Percentiles rank a stretch among this genome's conserved stretches.
Evolutionary conservation across 768 basidiomycete species (phyloP).

Genomic region (Mycena metata): DNA sequence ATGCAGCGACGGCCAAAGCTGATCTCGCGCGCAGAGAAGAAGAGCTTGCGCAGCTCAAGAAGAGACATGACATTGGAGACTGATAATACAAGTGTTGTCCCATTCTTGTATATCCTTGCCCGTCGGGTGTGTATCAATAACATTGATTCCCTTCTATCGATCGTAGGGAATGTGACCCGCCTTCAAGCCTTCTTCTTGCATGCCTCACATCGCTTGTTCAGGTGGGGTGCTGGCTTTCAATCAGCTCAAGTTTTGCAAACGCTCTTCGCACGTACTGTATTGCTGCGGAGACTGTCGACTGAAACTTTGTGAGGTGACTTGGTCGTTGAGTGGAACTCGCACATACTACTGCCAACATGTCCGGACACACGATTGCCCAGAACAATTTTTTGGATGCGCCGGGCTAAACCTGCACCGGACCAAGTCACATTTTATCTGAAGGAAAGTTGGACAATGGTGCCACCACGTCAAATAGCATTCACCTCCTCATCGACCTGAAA

Average conservation of each 20-base stretch:
- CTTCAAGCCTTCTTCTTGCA: conserved; percentile 48
- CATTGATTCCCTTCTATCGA: conserved; percentile 31
- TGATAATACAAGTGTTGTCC: conserved; percentile 48
- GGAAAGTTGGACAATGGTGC: conserved; percentile 8
- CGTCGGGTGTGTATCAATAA: conserved; percentile 35
- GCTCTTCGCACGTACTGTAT: conserved; percentile 59
- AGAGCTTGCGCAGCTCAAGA: conserved; percentile 89
- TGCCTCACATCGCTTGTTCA: conserved; percentile 70
- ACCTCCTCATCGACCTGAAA: conserved; percentile 37
- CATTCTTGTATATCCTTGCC: conserved; percentile 26
- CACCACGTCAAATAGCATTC: not conserved
- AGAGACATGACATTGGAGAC: conserved; percentile 87
- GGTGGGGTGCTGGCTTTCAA: conserved; percentile 63
- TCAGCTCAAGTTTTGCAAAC: conserved; percentile 23
- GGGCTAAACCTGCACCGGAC: conserved; percentile 75
- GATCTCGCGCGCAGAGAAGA: conserved; percentile 93
- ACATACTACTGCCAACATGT: conserved; percentile 83
- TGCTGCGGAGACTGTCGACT: conserved; percentile 77
- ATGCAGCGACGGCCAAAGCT: conserved; percentile 92
- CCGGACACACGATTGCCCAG: conserved; percentile 63
- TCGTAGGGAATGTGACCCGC: conserved; percentile 17
- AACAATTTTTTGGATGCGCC: conserved; percentile 64
- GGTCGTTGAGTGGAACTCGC: not conserved
- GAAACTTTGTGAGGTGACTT: conserved; percentile 36
- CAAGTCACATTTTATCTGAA: conserved; percentile 73